Conservation (phyloP, 352 stramenopile genomes). For the Pythium pyrilobum region DNA sequence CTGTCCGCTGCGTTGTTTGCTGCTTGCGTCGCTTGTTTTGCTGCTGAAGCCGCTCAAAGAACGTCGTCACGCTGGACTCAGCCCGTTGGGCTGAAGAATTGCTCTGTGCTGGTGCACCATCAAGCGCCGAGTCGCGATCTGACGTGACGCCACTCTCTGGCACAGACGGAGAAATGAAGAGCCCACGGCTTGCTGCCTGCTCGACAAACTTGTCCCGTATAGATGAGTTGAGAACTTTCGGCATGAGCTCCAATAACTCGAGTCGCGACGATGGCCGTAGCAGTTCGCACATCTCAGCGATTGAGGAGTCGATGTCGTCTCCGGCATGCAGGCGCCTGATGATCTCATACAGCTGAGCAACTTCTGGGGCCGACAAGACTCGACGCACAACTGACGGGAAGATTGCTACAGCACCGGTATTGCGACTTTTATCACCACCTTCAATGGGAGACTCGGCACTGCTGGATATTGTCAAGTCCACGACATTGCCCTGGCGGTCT, state of each 20-base stretch:
- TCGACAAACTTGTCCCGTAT: constrained; percentile 47
- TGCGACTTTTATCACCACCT: too few relatives aligned
- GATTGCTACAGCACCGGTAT: constrained; percentile 15
- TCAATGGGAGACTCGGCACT: too few relatives aligned
- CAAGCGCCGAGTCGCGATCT: too few relatives aligned
- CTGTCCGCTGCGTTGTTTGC: constrained; percentile 19
- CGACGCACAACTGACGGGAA: constrained; percentile 53
- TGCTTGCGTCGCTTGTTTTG: constrained; percentile 46
- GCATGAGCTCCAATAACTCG: constrained; percentile 59
- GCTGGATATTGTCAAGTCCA: too few relatives aligned
- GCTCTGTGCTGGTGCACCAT: too few relatives aligned
- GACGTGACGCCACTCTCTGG: too few relatives aligned
- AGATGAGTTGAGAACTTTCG: constrained; percentile 44
- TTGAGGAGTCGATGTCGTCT: constrained; percentile 31
- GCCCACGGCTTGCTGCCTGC: constrained; percentile 27
- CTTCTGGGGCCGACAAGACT: constrained; percentile 39
- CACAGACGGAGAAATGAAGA: constrained; percentile 17
- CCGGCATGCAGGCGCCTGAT: constrained; percentile 48
- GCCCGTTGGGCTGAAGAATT: too few relatives aligned
- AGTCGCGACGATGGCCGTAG: constrained; percentile 31
- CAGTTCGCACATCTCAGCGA: constrained; percentile 50
- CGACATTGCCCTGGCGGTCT: too few relatives aligned
- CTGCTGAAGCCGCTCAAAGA: constrained; percentile 68
- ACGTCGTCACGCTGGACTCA: constrained; percentile 20
- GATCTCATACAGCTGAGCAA: constrained; percentile 49